Percentiles rank a stretch among this genome's conserved stretches.
These are phyloP conservation scores for Leccinellum rugosiceps DNA, from an alignment of 768 basidiomycete species.

Conservation along the genomic window DNA sequence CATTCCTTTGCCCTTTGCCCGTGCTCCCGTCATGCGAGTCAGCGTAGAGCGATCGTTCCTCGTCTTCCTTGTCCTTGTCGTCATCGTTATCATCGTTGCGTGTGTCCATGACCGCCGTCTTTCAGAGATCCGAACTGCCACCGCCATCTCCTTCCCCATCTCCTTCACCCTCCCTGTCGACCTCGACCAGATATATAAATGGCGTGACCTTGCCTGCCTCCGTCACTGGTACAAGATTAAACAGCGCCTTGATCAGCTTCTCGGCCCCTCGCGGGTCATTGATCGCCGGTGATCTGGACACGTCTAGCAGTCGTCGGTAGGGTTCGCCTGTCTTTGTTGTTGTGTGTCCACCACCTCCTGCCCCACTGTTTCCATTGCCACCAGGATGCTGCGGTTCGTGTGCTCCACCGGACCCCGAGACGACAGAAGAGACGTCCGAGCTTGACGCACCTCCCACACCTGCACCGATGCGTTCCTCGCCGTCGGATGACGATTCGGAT, in stretches of 20 bases:
- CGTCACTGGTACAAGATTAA: slow-evolving; percentile 60
- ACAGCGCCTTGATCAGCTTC: slow-evolving; percentile 72
- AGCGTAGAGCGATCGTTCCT: too few relatives aligned
- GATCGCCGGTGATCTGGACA: slow-evolving; percentile 43
- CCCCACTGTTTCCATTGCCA: neutral
- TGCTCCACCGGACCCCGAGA: slow-evolving; percentile 11
- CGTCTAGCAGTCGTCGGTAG: slow-evolving; percentile 27
- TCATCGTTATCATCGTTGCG: too few relatives aligned
- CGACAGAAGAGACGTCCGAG: slow-evolving; percentile 21
- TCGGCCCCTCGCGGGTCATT: slow-evolving; percentile 68
- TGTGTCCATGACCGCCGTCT: too few relatives aligned
- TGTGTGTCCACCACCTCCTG: neutral
- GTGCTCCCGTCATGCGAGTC: too few relatives aligned
- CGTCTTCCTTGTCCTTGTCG: too few relatives aligned
- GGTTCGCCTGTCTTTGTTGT: slow-evolving; percentile 17
- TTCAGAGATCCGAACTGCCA: too few relatives aligned
- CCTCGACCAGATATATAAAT: too few relatives aligned
- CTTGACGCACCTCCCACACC: neutral
- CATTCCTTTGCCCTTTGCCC: too few relatives aligned
- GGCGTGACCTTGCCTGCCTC: too few relatives aligned
- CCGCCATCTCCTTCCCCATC: too few relatives aligned
- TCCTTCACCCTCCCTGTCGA: too few relatives aligned
- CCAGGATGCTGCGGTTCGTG: neutral
- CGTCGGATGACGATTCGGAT: slow-evolving; percentile 32
- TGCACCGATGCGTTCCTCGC: neutral